Evolutionary conservation across 2,329 filamentous ascomycete genomes (phyloP).

Genomic region (Sporothrix phasma): DNA sequence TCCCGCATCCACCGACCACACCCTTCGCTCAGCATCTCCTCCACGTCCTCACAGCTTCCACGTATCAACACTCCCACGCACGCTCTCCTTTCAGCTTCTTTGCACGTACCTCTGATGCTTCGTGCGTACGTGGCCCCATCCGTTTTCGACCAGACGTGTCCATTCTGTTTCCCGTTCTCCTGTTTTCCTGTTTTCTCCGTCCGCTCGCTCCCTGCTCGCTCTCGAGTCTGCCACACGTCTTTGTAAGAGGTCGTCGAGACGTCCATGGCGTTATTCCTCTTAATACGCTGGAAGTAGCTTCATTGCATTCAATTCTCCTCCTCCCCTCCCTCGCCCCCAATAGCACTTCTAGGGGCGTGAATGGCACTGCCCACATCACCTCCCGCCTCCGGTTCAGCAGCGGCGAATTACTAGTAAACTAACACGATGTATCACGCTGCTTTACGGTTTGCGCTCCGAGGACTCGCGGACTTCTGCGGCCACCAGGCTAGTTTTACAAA

Average conservation of each 20-base stretch:
- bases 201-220: not conserved
- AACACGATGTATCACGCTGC: not conserved
- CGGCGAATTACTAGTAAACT: conserved; percentile 1
- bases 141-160: not conserved
- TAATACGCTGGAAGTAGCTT: not conserved
- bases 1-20: not conserved
- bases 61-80: not conserved
- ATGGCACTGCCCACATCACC: not conserved
- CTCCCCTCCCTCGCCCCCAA: not conserved
- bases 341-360: not conserved
- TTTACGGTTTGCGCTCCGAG: not conserved
- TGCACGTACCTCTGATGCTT: not conserved
- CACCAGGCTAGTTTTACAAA: not conserved
- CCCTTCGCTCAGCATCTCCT: not conserved
- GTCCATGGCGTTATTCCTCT: not conserved
- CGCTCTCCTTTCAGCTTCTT: not conserved
- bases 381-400: not conserved
- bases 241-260: not conserved
- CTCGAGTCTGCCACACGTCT: not conserved
- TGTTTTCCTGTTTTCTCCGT: not conserved
- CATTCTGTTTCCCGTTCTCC: not conserved
- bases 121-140: not conserved
- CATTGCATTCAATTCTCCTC: not conserved
- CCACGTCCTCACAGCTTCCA: not conserved
- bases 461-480: not conserved